These are phyloP conservation scores for Wickerhamomyces sp. DNA, from an alignment of 1,139 yeast genomes.

Conservation along the genomic window DNA sequence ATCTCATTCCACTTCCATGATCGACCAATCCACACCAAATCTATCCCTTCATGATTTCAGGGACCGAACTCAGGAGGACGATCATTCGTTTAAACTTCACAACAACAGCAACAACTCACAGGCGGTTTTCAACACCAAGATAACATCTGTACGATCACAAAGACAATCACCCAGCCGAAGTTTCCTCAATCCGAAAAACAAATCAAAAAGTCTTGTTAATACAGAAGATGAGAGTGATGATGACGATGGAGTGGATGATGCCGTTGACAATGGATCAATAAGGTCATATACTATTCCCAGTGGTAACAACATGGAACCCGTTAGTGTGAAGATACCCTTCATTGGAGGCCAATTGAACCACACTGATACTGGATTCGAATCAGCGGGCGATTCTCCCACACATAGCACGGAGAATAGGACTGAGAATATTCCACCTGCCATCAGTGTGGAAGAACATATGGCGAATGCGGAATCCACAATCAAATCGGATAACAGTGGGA, in stretches of 20 bases:
- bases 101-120: neutral
- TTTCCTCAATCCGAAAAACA: neutral
- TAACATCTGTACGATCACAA: neutral
- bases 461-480: slow-evolving; percentile 13
- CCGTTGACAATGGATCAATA: neutral
- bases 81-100: too few relatives aligned
- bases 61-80: too few relatives aligned
- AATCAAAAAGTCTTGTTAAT: neutral
- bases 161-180: neutral
- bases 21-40: too few relatives aligned
- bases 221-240: neutral
- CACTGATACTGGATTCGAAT: neutral
- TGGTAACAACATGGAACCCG: neutral
- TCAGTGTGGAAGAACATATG: slow-evolving; percentile 12
- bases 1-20: too few relatives aligned
- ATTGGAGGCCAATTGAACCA: neutral
- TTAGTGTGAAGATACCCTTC: neutral
- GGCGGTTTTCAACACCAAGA: neutral
- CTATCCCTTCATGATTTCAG: too few relatives aligned
- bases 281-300: too few relatives aligned
- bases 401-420: neutral
- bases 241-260: neutral
- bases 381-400: neutral
- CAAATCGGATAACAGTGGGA: slow-evolving; percentile 13
- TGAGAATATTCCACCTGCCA: neutral